Conservation (phyloP, 148 eudicot genomes). For the Suaeda aralocaspica region DNA sequence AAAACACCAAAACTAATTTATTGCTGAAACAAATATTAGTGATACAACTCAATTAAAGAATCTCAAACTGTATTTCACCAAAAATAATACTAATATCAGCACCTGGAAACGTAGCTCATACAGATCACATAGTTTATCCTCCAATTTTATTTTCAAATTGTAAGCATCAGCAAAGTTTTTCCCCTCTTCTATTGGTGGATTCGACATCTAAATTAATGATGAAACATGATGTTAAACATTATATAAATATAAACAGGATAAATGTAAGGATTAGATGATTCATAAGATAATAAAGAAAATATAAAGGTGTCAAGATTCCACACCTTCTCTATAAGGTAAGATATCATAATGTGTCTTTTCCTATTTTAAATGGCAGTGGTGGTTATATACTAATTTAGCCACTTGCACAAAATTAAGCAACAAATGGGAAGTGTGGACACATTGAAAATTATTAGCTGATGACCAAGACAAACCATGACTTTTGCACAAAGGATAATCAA, state of each 20-base stretch:
- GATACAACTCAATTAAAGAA: too few species aligned
- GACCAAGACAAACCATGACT: background rate
- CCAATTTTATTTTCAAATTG: background rate
- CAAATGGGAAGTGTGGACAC: background rate
- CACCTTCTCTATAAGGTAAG: too few species aligned
- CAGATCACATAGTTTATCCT: constrained; percentile 20
- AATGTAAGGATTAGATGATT: too few species aligned
- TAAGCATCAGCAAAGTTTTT: background rate
- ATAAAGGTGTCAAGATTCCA: too few species aligned
- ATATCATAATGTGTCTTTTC: too few species aligned
- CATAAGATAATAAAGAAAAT: too few species aligned
- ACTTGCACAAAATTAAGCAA: background rate
- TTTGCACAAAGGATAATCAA: background rate
- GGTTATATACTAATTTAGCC: background rate
- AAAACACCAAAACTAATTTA: too few species aligned
- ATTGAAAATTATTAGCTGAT: background rate
- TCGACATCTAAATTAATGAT: too few species aligned
- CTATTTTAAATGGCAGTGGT: too few species aligned
- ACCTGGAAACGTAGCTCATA: constrained; percentile 20
- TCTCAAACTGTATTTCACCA: background rate
- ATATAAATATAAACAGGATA: too few species aligned
- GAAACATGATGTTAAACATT: too few species aligned
- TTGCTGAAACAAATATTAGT: too few species aligned
- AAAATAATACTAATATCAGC: background rate
- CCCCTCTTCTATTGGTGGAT: background rate